These are phyloP conservation scores for Skeletonema marinoi DNA, from an alignment of 108 stramenopile genomes.

Conservation along the genomic window DNA sequence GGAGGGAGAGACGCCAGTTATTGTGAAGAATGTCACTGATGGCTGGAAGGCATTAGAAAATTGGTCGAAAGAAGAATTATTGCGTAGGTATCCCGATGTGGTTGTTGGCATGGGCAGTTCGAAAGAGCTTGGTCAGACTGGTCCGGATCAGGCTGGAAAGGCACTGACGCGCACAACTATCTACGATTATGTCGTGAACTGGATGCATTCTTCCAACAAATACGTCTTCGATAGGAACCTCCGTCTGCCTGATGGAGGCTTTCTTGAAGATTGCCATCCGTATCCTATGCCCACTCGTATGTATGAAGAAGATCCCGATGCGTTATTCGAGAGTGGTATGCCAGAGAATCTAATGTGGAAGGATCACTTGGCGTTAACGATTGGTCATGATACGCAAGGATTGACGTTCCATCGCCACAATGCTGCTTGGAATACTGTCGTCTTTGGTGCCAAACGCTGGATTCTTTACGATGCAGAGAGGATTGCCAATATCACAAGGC, in stretches of 20 bases:
- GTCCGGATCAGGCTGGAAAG: constrained; percentile 44
- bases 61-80: constrained; percentile 46
- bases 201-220: constrained; percentile 37
- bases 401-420: constrained; percentile 64
- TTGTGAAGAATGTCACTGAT: constrained; percentile 43
- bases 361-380: constrained; percentile 45
- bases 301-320: constrained; percentile 19
- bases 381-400: constrained; percentile 45
- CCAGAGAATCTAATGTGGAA: constrained; percentile 35
- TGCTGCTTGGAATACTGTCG: constrained; percentile 96
- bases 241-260: constrained; percentile 29
- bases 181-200: constrained; percentile 32
- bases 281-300: constrained; percentile 44
- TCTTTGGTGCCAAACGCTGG: constrained; percentile 95
- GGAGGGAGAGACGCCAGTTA: constrained; percentile 42
- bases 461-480: constrained; percentile 98
- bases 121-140: constrained; percentile 41
- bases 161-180: constrained; percentile 31
- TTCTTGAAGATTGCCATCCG: constrained; percentile 34
- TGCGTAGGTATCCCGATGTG: constrained; percentile 37
- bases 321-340: neutral
- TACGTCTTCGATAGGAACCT: constrained; percentile 43
- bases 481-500: constrained; percentile 83
- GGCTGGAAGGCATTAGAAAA: constrained; percentile 43
- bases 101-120: constrained; percentile 42